Evolutionary conservation across 306 rosid species (phyloP), one percentile per base, ranked within the genome.

Genomic region (Biancaea sappan): DNA sequence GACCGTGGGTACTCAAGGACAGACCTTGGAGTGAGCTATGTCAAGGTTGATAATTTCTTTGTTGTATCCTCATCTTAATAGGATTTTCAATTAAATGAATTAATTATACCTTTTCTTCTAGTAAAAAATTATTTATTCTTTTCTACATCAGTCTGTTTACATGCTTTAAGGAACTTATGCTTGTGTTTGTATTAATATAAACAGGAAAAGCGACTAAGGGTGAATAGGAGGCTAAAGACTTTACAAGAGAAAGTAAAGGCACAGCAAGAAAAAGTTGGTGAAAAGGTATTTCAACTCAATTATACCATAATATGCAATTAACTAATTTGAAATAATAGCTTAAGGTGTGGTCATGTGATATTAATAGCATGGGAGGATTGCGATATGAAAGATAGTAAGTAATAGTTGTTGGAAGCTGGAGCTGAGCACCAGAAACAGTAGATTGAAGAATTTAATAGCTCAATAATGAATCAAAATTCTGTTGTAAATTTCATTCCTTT

Each of bases 11-110:
- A 94, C 85, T 79, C 97, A 15, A 91, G 98, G 71, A 94, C 91
- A 81, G 98, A 94, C 69, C 98, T 94, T 74, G 98, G 98, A 32
- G 98, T 94, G 78, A 91, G 98, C 96, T 94, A 78, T 48, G 97
- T 94, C 74, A 94, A 94, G 96, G 98, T 77, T 74, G 54, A 74
- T 75, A 47, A 21, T 67, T 62, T 50, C 19, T 70, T 51, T 64
- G 32, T 58, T 35, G 61, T 8, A 41, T 71, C 61, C 19, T 57
- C 10, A 71, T 69, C 68, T 57, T 43, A 56, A 53, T 53, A 41
- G 22, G 50, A 69, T 29, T 2, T 26, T 1, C 46, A 25, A 24
- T 44, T 76, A n/a, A 77, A 25, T 67, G 72, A 19, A 14, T 11
- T 81, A 1, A 58, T 52, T 58, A 65, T 68, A 40, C n/a, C 21